Evolutionary conservation across 2,329 filamentous ascomycete genomes (phyloP), one percentile per base, ranked within the genome.

Genomic region (Dactylella cylindrospora): DNA sequence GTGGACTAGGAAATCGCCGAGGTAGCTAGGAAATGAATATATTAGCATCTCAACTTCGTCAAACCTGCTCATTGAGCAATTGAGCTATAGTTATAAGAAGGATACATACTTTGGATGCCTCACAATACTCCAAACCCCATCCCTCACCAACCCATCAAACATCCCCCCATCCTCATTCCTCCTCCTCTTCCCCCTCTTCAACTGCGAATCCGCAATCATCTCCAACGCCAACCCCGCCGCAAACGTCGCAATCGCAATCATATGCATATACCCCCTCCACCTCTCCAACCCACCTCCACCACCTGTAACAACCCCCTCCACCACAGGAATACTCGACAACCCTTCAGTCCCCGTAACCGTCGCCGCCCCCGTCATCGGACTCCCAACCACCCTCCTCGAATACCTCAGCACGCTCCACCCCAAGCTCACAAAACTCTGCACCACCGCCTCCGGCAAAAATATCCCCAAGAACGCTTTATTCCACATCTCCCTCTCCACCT

Each of bases 121-220:
- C 20, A 83, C 80, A 25, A 83, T 75, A 66, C 79, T 80, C 79
- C 80, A 83, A 23, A 84, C 81, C 9, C 80, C 80, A n/a, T 79
- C 75, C 10, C 77, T 75, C 62, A 78, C 74, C 23, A 82, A 72
- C 29, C 72, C 73, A 2, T n/a, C n/a, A n/a, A n/a, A n/a, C n/a
- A n/a, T n/a, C n/a, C 20, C 29, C 23, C 22, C 31, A 15, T 50
- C 51, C 26, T 72, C 72, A 12, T 68, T 67, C 12, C 75, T 70
- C 36, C 75, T 70, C 36, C 72, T 72, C 61, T 77, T 76, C 69
- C 81, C 79, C 26, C 73, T 68, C 38, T 78, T 76, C 10, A 83
- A 72, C 68, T 83, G 80, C 40, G 73, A 73, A 66, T 84, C 81
- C 8, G 80, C 80, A 19, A 84, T 66, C 1, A 76, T 73, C 68